Conservation (phyloP, 2,329 filamentous ascomycete genomes). For the Hypoxylon sp. region DNA sequence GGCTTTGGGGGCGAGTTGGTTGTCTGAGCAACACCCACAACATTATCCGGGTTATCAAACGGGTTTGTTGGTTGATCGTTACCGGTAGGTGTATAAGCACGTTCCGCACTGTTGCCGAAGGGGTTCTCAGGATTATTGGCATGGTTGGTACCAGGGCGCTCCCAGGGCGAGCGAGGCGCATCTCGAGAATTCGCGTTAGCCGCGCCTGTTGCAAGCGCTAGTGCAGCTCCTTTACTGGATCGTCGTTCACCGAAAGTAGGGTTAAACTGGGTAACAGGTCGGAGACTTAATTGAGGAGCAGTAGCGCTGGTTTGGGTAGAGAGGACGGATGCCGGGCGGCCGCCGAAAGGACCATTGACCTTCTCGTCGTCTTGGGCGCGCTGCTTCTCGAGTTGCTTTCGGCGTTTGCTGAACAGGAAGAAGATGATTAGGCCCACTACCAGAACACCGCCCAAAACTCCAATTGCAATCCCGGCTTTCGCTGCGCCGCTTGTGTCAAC, state of each 20-base stretch:
- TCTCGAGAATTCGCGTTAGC: slow-evolving; percentile 44
- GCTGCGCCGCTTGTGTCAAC: slow-evolving; percentile 52
- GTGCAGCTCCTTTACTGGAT: slow-evolving; percentile 62
- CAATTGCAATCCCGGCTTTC: slow-evolving; percentile 88
- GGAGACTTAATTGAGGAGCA: slow-evolving; percentile 85
- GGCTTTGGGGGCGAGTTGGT: slow-evolving; percentile 48
- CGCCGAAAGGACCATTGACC: slow-evolving; percentile 53
- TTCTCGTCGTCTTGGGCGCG: slow-evolving; percentile 74
- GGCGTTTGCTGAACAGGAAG: slow-evolving; percentile 76
- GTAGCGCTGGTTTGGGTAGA: slow-evolving; percentile 62
- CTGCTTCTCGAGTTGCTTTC: slow-evolving; percentile 72
- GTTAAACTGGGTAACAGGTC: slow-evolving; percentile 86
- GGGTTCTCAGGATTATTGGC: slow-evolving; percentile 74
- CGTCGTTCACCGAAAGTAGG: slow-evolving; percentile 72
- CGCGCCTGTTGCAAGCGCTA: slow-evolving; percentile 53
- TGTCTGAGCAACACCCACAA: slow-evolving; percentile 56
- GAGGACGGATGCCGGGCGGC: slow-evolving; percentile 51
- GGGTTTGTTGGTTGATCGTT: slow-evolving; percentile 56
- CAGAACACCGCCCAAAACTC: slow-evolving; percentile 77
- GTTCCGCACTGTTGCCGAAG: slow-evolving; percentile 72
- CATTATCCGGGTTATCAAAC: slow-evolving; percentile 52
- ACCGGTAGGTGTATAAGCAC: slow-evolving; percentile 57
- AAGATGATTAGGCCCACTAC: slow-evolving; percentile 76
- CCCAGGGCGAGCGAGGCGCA: slow-evolving; percentile 56
- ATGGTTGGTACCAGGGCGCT: slow-evolving; percentile 59